Conservation (phyloP, 768 basidiomycete genomes). For the Sarcodon sp. region DNA sequence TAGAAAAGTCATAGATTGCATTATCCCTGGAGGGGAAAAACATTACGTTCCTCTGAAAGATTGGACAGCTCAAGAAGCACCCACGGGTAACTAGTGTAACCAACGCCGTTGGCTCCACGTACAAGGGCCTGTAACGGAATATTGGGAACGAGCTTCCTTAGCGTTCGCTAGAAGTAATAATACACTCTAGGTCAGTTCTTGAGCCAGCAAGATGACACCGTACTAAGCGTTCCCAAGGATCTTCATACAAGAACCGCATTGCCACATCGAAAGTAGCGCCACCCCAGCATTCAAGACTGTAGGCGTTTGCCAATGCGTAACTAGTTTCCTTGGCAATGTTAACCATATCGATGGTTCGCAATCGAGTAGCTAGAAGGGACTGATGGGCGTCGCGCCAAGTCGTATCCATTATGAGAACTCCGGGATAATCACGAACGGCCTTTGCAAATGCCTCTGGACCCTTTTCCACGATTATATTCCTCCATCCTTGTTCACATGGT, state of each 20-base stretch:
- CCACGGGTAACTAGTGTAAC: slow-evolving; percentile 96
- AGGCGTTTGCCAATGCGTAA: slow-evolving; percentile 89
- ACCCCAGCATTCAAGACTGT: slow-evolving; percentile 98
- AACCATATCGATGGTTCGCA: slow-evolving; percentile 93
- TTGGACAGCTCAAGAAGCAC: slow-evolving; percentile 14
- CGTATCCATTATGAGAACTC: slow-evolving; percentile 94
- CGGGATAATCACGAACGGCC: slow-evolving; percentile 93
- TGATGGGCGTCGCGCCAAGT: slow-evolving; percentile 99
- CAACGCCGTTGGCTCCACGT: slow-evolving; percentile 97
- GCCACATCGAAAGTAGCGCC: slow-evolving; percentile 98
- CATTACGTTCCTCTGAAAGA: neutral
- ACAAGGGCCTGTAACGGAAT: slow-evolving; percentile 98
- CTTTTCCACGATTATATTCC: slow-evolving; percentile 96
- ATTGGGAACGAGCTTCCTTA: slow-evolving; percentile 94
- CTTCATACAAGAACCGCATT: slow-evolving; percentile 99
- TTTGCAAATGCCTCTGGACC: slow-evolving; percentile 98
- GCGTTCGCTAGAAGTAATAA: slow-evolving; percentile 45
- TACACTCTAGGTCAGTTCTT: neutral
- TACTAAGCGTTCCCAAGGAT: slow-evolving; percentile 97
- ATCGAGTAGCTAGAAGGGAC: slow-evolving; percentile 89
- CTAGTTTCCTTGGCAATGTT: slow-evolving; percentile 98
- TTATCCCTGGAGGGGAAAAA: slow-evolving; percentile 54
- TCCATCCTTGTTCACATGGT: slow-evolving; percentile 88
- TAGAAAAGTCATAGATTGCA: slow-evolving; percentile 98
- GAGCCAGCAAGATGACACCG: slow-evolving; percentile 11